Evolutionary conservation across 257 asterid species (phyloP), one percentile per base, ranked within the genome.

Genomic region (Cinchona pubescens): DNA sequence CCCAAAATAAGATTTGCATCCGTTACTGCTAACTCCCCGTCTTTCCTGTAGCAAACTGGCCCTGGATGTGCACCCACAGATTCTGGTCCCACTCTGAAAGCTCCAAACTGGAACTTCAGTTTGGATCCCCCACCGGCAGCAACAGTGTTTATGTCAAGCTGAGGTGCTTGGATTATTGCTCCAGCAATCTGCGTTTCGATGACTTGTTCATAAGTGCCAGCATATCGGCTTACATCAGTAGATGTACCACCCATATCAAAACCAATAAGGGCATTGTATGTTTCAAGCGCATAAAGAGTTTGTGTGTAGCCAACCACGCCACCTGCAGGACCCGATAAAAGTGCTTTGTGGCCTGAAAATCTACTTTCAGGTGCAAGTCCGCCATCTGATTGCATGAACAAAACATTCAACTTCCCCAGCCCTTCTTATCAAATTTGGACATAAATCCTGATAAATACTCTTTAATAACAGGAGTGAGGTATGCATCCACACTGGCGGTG

Each of bases 41-140:
- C 97, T 83, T 94, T 94, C 48, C 97, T 82, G 60, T 94, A 94
- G 83, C 99, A 94, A 80, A 92, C 97, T 2, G 97, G 99, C 10
- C 98, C 98, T 2, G 99, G 99, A 80, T 94, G 97, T 40, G 99
- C 97, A 72, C 96, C 96, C 27, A 94, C 98, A 16, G 98, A 94
- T 79, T 94, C 98, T 13, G 98, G 98, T 68, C 98, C 99, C 48
- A 92, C 97, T 82, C 90, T 83, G 87, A 92, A 94, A 88, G 97
- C 90, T 76, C 99, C 99, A 58, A 90, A 88, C 63, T 88, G 98
- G 77, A 94, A 92, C 86, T 88, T 92, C 76, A 94, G 76, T 83
- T 94, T 94, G 16, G 99, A 94, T 53, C 99, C 99, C 79, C 99
- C 99, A 2, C 98, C 98, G 75, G 99, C 99, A 76, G 99, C 99